These are phyloP conservation scores for Passiflora organensis DNA, from an alignment of 345 rosid species.

Conservation along the genomic window DNA sequence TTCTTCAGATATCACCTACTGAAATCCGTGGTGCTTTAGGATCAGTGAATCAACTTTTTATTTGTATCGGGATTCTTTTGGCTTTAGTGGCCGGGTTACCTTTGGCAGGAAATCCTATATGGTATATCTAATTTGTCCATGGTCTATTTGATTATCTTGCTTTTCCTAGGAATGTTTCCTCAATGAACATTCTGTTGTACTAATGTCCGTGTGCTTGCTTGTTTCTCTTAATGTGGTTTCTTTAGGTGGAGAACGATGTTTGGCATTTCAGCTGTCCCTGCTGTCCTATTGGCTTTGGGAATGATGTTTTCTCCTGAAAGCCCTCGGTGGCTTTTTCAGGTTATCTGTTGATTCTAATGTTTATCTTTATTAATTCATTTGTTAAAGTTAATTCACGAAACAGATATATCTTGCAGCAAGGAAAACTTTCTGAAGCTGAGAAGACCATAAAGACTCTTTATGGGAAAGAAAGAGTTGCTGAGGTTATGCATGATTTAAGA, in stretches of 20 bases:
- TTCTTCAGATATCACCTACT: constrained; percentile 89
- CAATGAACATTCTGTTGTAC: no score
- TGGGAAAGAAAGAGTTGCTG: constrained; percentile 90
- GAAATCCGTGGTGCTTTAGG: constrained; percentile 98
- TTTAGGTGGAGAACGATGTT: constrained; percentile 99
- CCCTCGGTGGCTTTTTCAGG: constrained; percentile 99
- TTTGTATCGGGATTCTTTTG: constrained; percentile 90
- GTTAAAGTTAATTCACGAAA: neutral
- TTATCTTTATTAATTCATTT: constrained; percentile 3
- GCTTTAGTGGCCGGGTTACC: constrained; percentile 98
- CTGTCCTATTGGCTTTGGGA: constrained; percentile 80
- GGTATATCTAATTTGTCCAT: constrained; percentile 50
- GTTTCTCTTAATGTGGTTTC: constrained; percentile 9
- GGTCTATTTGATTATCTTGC: neutral
- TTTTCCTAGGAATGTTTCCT: no score
- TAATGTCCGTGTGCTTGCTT: neutral
- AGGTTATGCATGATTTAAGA: constrained; percentile 70
- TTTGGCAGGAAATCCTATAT: constrained; percentile 75
- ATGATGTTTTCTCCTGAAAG: constrained; percentile 96
- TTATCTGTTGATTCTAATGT: constrained; percentile 14
- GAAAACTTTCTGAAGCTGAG: constrained; percentile 73
- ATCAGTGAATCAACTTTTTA: constrained; percentile 92
- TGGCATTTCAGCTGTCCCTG: constrained; percentile 74
- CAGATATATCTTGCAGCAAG: constrained; percentile 54
- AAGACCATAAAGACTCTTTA: constrained; percentile 68